Evolutionary conservation across 2,329 filamentous ascomycete species (phyloP).

Genomic region (Arthrobotrys pseudoclavata): DNA sequence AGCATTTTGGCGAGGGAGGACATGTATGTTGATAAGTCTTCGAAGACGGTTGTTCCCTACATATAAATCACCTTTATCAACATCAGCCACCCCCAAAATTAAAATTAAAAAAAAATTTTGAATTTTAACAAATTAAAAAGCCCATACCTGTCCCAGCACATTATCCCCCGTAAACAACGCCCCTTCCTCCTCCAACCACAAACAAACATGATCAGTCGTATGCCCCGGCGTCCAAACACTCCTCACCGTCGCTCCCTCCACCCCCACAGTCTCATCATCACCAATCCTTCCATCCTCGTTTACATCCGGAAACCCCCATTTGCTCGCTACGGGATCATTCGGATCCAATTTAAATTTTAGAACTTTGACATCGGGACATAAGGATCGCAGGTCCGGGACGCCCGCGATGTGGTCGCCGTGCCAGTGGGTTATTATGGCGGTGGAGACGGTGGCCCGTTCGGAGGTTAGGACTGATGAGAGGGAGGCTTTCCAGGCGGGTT

Average conservation of each 20-base stretch:
- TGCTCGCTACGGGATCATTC: constrained; percentile 67
- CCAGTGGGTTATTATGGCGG: constrained; percentile 88
- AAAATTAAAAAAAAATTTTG: no score
- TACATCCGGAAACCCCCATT: constrained; percentile 65
- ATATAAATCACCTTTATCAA: background rate
- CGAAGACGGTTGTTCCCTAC: constrained; percentile 85
- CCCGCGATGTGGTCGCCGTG: constrained; percentile 88
- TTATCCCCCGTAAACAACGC: constrained; percentile 92
- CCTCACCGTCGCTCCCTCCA: constrained; percentile 76
- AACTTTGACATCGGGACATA: constrained; percentile 75
- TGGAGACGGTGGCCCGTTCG: constrained; percentile 78
- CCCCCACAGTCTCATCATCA: constrained; percentile 72
- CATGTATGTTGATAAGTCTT: constrained; percentile 79
- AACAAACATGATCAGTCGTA: constrained; percentile 83
- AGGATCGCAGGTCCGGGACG: constrained; percentile 75
- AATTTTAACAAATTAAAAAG: no score
- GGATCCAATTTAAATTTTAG: constrained; percentile 75
- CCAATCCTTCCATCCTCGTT: constrained; percentile 69
- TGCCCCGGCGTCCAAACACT: constrained; percentile 81
- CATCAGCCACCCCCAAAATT: background rate
- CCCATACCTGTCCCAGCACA: constrained; percentile 76
- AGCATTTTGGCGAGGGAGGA: constrained; percentile 78
- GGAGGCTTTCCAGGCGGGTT: constrained; percentile 77
- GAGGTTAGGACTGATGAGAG: constrained; percentile 75
- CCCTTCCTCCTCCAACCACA: constrained; percentile 81